These are phyloP conservation scores for Fusarium cyanostomum DNA, from an alignment of 2,329 filamentous ascomycete genomes.

Conservation along the genomic window DNA sequence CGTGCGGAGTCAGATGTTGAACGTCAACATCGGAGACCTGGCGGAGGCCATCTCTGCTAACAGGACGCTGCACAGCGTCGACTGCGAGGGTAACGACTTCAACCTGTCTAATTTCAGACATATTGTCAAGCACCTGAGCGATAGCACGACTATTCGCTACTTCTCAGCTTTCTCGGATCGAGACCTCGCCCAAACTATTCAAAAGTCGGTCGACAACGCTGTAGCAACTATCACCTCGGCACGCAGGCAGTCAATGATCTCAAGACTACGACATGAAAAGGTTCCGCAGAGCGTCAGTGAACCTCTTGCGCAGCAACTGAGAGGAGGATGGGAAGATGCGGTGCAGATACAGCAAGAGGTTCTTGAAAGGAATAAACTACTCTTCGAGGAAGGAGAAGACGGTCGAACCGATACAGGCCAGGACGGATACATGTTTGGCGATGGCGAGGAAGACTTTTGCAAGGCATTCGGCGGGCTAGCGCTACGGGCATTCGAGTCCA, in stretches of 20 bases:
- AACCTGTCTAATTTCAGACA: constrained; percentile 62
- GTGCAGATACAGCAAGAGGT: constrained; percentile 47
- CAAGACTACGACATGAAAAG: constrained; percentile 48
- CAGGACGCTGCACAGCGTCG: constrained; percentile 59
- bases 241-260: constrained; percentile 49
- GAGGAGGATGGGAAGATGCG: constrained; percentile 52
- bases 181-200: constrained; percentile 49
- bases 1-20: constrained; percentile 65
- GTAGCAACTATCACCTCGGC: constrained; percentile 39
- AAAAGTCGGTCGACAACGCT: constrained; percentile 47
- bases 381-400: constrained; percentile 43
- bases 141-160: constrained; percentile 55
- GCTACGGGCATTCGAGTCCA: constrained; percentile 43
- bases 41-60: constrained; percentile 61
- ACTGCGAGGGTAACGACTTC: constrained; percentile 65
- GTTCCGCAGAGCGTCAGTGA: constrained; percentile 42
- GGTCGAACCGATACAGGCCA: constrained; percentile 30
- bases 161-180: constrained; percentile 54
- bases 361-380: constrained; percentile 49
- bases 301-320: constrained; percentile 50
- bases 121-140: constrained; percentile 55
- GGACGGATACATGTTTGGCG: constrained; percentile 21
- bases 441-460: constrained; percentile 44
- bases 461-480: constrained; percentile 52
- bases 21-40: constrained; percentile 62